A percentile compares a stretch with the other conserved stretches of the same genome.
These are phyloP conservation scores for Hypoxylon fuscum DNA, from an alignment of 495 filamentous ascomycete genomes.

Conservation along the genomic window DNA sequence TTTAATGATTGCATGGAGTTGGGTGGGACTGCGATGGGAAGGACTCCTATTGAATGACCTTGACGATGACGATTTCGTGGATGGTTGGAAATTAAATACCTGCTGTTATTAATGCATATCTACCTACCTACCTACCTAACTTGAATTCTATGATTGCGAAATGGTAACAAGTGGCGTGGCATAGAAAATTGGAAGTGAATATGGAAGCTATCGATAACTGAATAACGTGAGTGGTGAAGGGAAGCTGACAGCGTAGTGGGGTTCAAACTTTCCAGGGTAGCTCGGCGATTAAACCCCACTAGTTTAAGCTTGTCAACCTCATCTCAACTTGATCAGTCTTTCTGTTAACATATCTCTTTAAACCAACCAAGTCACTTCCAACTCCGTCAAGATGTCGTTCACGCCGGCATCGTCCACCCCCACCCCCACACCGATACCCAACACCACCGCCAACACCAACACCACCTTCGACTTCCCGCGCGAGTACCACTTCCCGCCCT, in stretches of 20 bases:
- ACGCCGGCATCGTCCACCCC: constrained; percentile 9
- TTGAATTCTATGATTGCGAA: no score
- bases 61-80: constrained; percentile 23
- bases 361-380: not conserved
- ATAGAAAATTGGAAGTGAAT: no score
- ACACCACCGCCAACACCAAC: not conserved
- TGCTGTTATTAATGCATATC: not conserved
- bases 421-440: constrained; percentile 11
- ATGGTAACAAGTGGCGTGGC: no score
- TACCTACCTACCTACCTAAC: no score
- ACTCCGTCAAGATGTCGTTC: not conserved
- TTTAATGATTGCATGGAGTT: constrained; percentile 28
- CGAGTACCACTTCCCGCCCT: constrained; percentile 73
- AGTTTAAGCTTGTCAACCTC: no score
- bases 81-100: not conserved
- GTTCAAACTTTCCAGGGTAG: no score
- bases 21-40: constrained; percentile 5
- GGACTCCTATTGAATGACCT: constrained; percentile 23
- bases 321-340: no score
- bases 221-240: no score
- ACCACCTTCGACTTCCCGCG: constrained; percentile 56
- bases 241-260: no score
- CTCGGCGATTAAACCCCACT: no score
- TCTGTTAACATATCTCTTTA: no score
- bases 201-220: no score